A percentile compares a stretch with the other conserved stretches of the same genome.
These are phyloP conservation scores for Macrolepiota dolichaula DNA, from an alignment of 768 basidiomycete genomes.

Conservation along the genomic window DNA sequence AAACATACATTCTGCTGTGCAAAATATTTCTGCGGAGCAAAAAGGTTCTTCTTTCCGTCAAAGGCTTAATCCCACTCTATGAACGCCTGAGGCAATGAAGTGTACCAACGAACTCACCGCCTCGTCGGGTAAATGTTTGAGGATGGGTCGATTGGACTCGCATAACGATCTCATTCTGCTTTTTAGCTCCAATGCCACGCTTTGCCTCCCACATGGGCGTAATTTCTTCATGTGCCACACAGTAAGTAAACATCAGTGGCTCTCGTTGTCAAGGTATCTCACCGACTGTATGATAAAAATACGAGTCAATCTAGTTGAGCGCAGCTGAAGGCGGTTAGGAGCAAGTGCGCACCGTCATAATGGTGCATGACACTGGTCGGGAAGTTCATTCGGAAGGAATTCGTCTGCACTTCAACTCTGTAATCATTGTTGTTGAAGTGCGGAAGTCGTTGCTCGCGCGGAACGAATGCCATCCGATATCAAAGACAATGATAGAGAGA, in stretches of 20 bases:
- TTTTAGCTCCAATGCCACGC: slow-evolving; percentile 21
- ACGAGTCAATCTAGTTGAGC: neutral
- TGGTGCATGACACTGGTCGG: slow-evolving; percentile 5
- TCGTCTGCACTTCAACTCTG: slow-evolving; percentile 6
- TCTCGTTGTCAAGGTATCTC: neutral
- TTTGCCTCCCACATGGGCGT: slow-evolving; percentile 19
- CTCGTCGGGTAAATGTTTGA: slow-evolving; percentile 22
- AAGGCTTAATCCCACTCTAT: slow-evolving; percentile 19
- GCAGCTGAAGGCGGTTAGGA: no score
- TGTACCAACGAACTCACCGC: slow-evolving; percentile 17
- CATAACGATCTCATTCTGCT: slow-evolving; percentile 27
- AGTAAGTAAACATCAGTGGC: neutral
- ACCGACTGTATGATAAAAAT: neutral
- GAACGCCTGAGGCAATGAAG: neutral
- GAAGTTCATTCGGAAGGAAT: slow-evolving; percentile 1
- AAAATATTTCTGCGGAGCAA: slow-evolving; percentile 20
- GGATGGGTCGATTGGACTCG: slow-evolving; percentile 24
- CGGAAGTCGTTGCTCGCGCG: neutral
- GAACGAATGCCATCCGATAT: slow-evolving; percentile 1
- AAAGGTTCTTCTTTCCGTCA: slow-evolving; percentile 33
- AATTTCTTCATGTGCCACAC: slow-evolving; percentile 15
- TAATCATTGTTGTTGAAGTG: neutral
- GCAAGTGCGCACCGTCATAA: slow-evolving; percentile 3
- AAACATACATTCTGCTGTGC: slow-evolving; percentile 1
- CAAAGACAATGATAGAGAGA: neutral